Evolutionary conservation across 2,329 filamentous ascomycete genomes (phyloP).

Genomic region (Endoconidiophora laricicola): DNA sequence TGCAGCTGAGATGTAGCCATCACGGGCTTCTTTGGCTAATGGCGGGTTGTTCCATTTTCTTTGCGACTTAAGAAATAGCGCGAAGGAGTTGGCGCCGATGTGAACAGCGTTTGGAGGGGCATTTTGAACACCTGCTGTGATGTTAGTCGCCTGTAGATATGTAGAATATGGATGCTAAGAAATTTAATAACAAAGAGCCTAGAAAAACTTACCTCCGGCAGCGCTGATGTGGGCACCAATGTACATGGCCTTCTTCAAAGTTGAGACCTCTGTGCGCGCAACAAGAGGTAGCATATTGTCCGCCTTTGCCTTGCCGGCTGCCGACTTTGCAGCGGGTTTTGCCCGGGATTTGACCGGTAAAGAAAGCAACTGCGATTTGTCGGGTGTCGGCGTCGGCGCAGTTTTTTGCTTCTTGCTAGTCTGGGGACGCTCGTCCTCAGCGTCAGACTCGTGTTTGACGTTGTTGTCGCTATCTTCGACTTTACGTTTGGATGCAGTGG

Average conservation of each 20-base stretch:
- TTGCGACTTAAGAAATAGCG: conserved; percentile 90
- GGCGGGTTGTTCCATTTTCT: conserved; percentile 83
- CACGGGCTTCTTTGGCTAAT: conserved; percentile 48
- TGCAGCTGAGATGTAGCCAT: conserved; percentile 54
- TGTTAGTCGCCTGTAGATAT: not conserved
- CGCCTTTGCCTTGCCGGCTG: conserved; percentile 19
- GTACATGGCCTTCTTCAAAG: conserved; percentile 54
- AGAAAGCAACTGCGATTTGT: conserved; percentile 4
- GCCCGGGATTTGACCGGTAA: conserved; percentile 6
- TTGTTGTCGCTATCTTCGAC: conserved; percentile 17
- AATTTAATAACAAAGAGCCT: not conserved
- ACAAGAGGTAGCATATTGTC: conserved; percentile 43
- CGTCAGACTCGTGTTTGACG: conserved; percentile 15
- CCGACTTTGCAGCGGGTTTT: conserved; percentile 19
- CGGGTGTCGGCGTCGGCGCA: conserved; percentile 3
- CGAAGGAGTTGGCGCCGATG: conserved; percentile 84
- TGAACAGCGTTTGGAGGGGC: conserved; percentile 59
- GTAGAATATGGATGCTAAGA: not conserved
- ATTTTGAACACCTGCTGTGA: conserved; percentile 62
- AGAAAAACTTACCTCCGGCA: conserved; percentile 50
- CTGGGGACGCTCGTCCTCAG: conserved; percentile 15
- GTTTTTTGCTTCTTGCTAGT: conserved; percentile 28
- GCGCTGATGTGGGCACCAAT: conserved; percentile 86
- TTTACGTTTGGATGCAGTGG: conserved; percentile 7
- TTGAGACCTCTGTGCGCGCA: conserved; percentile 43